These are phyloP conservation scores for Xylaria hypoxylon DNA, from an alignment of 2,329 filamentous ascomycete genomes.

Conservation along the genomic window DNA sequence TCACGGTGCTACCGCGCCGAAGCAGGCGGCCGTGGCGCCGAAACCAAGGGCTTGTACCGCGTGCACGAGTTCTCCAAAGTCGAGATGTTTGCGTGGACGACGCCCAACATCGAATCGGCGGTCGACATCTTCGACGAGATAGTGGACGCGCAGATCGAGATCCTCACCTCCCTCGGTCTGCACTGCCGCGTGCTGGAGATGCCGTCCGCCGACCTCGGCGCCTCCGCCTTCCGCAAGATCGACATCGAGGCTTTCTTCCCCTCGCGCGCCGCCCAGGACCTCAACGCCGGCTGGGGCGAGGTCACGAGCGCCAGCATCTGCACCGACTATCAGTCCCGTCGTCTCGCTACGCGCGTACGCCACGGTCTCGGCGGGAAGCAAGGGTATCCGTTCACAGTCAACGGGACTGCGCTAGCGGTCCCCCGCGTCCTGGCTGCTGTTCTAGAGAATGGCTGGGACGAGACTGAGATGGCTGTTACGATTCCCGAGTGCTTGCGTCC, in stretches of 20 bases:
- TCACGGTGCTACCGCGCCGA: constrained; percentile 97
- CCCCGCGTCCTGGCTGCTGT: constrained; percentile 90
- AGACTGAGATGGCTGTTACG: constrained; percentile 71
- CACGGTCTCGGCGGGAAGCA: constrained; percentile 63
- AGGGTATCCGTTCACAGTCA: constrained; percentile 89
- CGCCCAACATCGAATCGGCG: constrained; percentile 63
- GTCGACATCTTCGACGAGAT: constrained; percentile 83
- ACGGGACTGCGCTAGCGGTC: constrained; percentile 93
- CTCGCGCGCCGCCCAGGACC: constrained; percentile 66
- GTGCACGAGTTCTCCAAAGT: constrained; percentile 99
- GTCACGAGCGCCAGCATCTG: constrained; percentile 91
- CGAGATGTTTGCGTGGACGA: constrained; percentile 94
- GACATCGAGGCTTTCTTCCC: constrained; percentile 98
- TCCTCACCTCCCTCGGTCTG: constrained; percentile 80
- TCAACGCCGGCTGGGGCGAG: constrained; percentile 85
- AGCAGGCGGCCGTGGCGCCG: constrained; percentile 87
- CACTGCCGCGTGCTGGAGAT: constrained; percentile 93
- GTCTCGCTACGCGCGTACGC: constrained; percentile 80
- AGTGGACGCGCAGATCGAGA: constrained; percentile 85
- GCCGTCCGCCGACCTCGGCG: constrained; percentile 88
- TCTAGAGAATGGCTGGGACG: constrained; percentile 91
- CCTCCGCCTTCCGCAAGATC: constrained; percentile 85
- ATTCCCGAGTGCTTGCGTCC: constrained; percentile 83
- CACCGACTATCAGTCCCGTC: constrained; percentile 91
- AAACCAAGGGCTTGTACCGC: constrained; percentile 94